Base-by-base conservation (phyloP, 371 early-diverging fungal genomes). In the Mortierella sp. region DNA sequence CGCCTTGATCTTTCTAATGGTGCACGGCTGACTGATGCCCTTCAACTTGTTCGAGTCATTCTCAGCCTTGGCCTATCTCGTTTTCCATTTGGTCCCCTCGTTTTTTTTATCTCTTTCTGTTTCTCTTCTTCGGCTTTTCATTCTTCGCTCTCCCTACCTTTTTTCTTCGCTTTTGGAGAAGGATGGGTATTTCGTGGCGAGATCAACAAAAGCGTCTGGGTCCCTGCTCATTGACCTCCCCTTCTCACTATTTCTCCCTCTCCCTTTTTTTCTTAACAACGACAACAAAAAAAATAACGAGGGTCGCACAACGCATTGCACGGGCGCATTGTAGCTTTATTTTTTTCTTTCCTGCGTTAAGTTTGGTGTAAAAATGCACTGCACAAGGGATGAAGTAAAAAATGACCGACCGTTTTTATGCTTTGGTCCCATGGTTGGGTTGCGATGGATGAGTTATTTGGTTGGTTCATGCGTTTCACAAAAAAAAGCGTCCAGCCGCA, bases 401-500 rank as follows among this genome's bases (percentile, higher is more conserved):
- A 70, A 45, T 50, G 31, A 16, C 26, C 26, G 48, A 38, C 45
- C 48, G 73, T 31, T 74, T 31, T 74, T 45, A 21, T 31, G 24
- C 42, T 13, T 45, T 75, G 73, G n/a, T 63, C 42, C 74, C 31
- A 60, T 75, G 68, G 44, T 24, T 68, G 38, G 73, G 26, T 50
- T n/a, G 57, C 24, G 42, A 38, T 38, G 42, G 42, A 5, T 38
- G 42, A 38, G 42, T 38, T 3, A 5, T 28, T 47, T 38, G 44
- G 68, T 68, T 68, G 68, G 68, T 68, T 68, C 42, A 68, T 68
- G 68, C 68, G 68, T 42, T 68, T 68, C 44, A 63, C 34, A 31
- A 63, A 16, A 50, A 50, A 47, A 50, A 34, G 31, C 31, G 63
- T 63, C 63, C 19, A 42, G 68, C 4, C 42, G 68, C 68, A 68